Evolutionary conservation across 1,284 basidiomycete species (phyloP).

Genomic region (Lentinula novae-zelandiae): DNA sequence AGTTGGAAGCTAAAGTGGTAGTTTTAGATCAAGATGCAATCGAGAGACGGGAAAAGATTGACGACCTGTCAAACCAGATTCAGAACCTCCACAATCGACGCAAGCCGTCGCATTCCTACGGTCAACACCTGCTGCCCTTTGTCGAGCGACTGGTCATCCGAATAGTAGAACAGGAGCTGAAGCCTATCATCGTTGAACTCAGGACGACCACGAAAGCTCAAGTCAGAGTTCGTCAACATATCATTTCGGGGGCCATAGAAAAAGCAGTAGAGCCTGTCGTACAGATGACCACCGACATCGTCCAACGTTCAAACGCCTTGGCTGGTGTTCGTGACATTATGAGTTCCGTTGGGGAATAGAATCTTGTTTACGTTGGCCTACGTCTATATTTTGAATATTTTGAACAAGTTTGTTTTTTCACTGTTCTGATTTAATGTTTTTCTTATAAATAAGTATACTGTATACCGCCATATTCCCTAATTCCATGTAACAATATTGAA

Average conservation of each 20-base stretch:
- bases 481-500: not conserved
- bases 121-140: constrained; percentile 3
- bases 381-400: too few relatives aligned
- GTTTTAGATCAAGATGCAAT: constrained; percentile 1
- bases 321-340: not conserved
- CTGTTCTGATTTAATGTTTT: not conserved
- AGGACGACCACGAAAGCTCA: constrained; percentile 8
- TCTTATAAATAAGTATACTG: not conserved
- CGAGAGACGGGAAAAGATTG: constrained; percentile 11
- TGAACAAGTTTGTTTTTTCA: too few relatives aligned
- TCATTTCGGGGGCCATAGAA: constrained; percentile 8
- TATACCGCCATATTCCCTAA: not conserved
- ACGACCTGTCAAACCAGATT: constrained; percentile 4
- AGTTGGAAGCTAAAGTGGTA: not conserved
- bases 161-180: constrained; percentile 17
- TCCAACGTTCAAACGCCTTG: not conserved
- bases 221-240: not conserved
- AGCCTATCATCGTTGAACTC: constrained; percentile 15
- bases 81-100: constrained; percentile 10
- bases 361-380: too few relatives aligned
- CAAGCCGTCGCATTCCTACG: constrained; percentile 2
- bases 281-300: constrained; percentile 13
- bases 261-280: constrained; percentile 16
- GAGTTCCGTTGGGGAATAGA: not conserved
- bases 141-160: constrained; percentile 8